Conservation (phyloP, 2,329 filamentous ascomycete species). For the Plenodomus lindquistii region DNA sequence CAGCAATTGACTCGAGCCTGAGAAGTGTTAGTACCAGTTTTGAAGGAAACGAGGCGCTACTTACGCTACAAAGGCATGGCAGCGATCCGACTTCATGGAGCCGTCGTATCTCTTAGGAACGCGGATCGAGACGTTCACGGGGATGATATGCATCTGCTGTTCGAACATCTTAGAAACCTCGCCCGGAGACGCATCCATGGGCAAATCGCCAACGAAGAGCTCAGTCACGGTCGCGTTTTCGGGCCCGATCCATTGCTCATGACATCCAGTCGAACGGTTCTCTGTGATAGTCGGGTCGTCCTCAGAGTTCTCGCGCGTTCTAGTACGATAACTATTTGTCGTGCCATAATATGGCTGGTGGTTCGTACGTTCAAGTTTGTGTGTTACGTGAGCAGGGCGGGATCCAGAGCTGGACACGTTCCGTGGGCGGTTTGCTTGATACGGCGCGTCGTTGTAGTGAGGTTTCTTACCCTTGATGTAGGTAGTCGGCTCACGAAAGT, state of each 20-base stretch:
- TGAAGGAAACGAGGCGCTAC: not conserved
- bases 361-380: conserved; percentile 11
- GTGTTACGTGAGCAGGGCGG: conserved; percentile 13
- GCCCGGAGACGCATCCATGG: conserved; percentile 10
- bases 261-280: conserved; percentile 28
- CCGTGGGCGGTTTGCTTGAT: conserved; percentile 17
- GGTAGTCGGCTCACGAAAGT: conserved; percentile 21
- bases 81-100: not conserved
- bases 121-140: conserved; percentile 7
- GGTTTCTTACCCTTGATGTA: conserved; percentile 17
- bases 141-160: conserved; percentile 9
- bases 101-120: conserved; percentile 1
- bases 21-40: conserved; percentile 8
- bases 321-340: conserved; percentile 2
- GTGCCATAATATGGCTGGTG: conserved; percentile 1
- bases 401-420: conserved; percentile 22
- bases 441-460: conserved; percentile 13
- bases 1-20: conserved; percentile 17
- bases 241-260: conserved; percentile 35
- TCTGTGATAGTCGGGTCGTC: conserved; percentile 21
- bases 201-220: conserved; percentile 32
- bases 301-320: conserved; percentile 6
- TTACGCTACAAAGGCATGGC: conserved; percentile 27
- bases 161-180: conserved; percentile 26
- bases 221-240: conserved; percentile 30